These are phyloP conservation scores for Saturnispora kantuleensis DNA, from an alignment of 805 yeast species.

Conservation along the genomic window DNA sequence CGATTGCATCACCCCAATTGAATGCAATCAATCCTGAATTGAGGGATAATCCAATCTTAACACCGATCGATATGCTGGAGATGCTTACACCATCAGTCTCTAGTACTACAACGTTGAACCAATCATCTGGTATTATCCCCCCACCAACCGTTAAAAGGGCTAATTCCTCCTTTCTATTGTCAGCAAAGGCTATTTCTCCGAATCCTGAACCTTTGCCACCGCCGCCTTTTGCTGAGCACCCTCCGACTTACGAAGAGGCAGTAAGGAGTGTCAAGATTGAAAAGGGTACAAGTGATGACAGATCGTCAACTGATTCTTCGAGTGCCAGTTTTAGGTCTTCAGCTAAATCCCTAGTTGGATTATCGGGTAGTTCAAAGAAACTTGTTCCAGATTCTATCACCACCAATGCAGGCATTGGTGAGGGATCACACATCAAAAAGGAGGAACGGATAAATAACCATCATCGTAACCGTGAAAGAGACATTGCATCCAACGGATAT, in stretches of 20 bases:
- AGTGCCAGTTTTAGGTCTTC: too few species aligned
- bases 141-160: conserved; percentile 23
- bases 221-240: conserved; percentile 23
- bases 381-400: not conserved
- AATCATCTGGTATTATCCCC: conserved; percentile 42
- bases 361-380: not conserved
- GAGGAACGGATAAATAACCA: too few species aligned
- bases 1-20: conserved; percentile 27
- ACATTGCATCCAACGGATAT: conserved; percentile 1
- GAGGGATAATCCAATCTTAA: conserved; percentile 13
- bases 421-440: too few species aligned
- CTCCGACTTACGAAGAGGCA: conserved; percentile 25
- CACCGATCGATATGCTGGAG: conserved; percentile 12
- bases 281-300: not conserved
- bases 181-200: not conserved
- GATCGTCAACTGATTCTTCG: not conserved
- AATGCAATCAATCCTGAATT: conserved; percentile 23
- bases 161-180: not conserved
- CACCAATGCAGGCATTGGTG: not conserved
- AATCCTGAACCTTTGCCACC: conserved; percentile 18
- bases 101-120: conserved; percentile 1
- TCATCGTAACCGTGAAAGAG: conserved; percentile 2
- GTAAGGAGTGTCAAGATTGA: not conserved
- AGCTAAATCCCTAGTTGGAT: conserved; percentile 3
- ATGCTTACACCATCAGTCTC: conserved; percentile 25